Evolutionary conservation across 805 yeast species (phyloP).

Genomic region (Candida nonsorbophila): DNA sequence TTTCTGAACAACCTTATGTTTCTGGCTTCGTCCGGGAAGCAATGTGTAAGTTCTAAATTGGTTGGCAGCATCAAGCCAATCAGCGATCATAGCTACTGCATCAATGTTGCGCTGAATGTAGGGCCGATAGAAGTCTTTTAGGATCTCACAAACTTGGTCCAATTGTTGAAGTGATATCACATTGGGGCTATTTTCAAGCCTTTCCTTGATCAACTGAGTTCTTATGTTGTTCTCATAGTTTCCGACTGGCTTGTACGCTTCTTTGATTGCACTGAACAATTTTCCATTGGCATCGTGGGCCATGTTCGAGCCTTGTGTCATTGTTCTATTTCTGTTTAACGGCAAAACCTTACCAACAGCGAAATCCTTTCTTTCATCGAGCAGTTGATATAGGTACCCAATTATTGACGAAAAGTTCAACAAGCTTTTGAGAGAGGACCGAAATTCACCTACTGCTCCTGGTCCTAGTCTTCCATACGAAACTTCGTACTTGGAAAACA

Average conservation of each 20-base stretch:
- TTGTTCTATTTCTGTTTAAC: slow-evolving; percentile 9
- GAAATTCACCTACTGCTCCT: slow-evolving; percentile 20
- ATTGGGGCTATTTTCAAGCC: slow-evolving; percentile 11
- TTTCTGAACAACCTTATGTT: slow-evolving; percentile 11
- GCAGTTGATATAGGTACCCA: slow-evolving; percentile 20
- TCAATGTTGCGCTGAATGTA: slow-evolving; percentile 11
- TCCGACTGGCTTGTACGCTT: slow-evolving; percentile 24
- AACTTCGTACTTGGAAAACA: slow-evolving; percentile 15
- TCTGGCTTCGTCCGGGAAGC: too few species aligned
- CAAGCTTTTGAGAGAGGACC: slow-evolving; percentile 17
- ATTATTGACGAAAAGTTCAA: slow-evolving; percentile 17
- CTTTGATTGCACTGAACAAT: slow-evolving; percentile 19
- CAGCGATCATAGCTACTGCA: slow-evolving; percentile 12
- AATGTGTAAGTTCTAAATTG: slow-evolving; percentile 17
- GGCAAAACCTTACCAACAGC: slow-evolving; percentile 11
- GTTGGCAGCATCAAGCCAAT: slow-evolving; percentile 26
- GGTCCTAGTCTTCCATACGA: slow-evolving; percentile 22
- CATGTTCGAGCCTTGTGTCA: too few species aligned
- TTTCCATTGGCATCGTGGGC: slow-evolving; percentile 14
- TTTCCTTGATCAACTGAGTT: slow-evolving; percentile 12
- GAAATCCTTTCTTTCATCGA: slow-evolving; percentile 21
- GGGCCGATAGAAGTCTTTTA: slow-evolving; percentile 12
- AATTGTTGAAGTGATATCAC: slow-evolving; percentile 15
- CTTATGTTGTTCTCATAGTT: slow-evolving; percentile 18
- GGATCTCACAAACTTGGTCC: slow-evolving; percentile 17